phyloP scores from a whole-genome alignment of 495 filamentous ascomycete genomes.

The Annulohypoxylon maeteangense region DNA sequence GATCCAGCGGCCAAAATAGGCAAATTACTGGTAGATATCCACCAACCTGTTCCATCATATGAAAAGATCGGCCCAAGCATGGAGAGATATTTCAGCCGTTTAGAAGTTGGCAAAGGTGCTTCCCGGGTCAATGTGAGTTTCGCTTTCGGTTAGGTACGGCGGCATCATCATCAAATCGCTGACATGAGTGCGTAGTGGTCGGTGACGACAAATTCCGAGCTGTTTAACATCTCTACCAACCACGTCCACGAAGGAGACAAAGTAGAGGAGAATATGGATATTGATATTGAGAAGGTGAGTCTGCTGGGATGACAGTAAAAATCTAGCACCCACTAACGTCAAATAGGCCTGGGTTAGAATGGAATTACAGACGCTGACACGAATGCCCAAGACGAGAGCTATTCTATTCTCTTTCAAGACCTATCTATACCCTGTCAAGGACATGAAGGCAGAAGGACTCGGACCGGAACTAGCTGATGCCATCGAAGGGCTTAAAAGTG shows the following conservation, averaged over 20 bases:
- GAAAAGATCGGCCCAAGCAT: conserved; percentile 78
- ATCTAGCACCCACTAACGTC: background rate
- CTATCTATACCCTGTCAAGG: conserved; percentile 73
- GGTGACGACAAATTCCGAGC: conserved; percentile 64
- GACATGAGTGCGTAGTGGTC: conserved; percentile 62
- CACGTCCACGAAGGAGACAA: conserved; percentile 59
- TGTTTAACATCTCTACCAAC: conserved; percentile 67
- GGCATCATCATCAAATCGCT: background rate
- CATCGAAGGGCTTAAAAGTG: conserved; percentile 75
- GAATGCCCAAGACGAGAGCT: conserved; percentile 72
- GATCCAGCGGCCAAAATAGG: conserved; percentile 72
- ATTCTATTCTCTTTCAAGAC: conserved; percentile 84
- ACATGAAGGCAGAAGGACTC: conserved; percentile 75
- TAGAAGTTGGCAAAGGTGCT: conserved; percentile 66
- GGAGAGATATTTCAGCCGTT: conserved; percentile 75
- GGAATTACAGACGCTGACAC: conserved; percentile 81
- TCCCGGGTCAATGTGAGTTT: conserved; percentile 63
- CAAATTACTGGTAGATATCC: conserved; percentile 71
- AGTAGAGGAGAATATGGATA: conserved; percentile 55
- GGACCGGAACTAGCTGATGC: conserved; percentile 73
- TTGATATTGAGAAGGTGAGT: conserved; percentile 62
- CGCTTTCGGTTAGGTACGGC: background rate
- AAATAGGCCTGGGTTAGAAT: conserved; percentile 68
- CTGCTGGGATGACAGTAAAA: background rate
- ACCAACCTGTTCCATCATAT: conserved; percentile 76